phyloP scores from a whole-genome alignment of 192 early-diverging fungal genomes.

The Backusella sp. region DNA sequence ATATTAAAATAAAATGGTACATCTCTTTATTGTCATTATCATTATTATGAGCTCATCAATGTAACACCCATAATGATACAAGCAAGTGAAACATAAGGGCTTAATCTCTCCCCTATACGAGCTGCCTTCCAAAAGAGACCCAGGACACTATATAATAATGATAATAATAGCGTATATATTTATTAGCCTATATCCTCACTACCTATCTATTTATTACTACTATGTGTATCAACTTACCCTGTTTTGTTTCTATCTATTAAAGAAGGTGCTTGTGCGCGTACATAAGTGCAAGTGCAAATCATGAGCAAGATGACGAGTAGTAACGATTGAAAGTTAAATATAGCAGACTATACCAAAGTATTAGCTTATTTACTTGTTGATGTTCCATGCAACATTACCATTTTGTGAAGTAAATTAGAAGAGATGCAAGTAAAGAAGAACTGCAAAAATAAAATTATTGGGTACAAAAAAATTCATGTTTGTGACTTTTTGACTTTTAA shows the following conservation, averaged over 20 bases:
- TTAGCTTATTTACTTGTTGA: not conserved
- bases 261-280: constrained; percentile 85
- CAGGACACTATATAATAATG: constrained; percentile 47
- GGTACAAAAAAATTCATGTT: not conserved
- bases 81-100: constrained; percentile 91
- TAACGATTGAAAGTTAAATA: constrained; percentile 95
- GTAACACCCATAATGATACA: constrained; percentile 86
- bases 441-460: not conserved
- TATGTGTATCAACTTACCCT: constrained; percentile 46
- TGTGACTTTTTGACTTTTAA: not conserved
- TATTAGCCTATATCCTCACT: no score
- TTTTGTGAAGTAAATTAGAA: not conserved
- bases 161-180: no score
- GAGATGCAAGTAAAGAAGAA: not conserved
- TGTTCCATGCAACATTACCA: not conserved
- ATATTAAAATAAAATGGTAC: constrained; percentile 16
- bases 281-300: constrained; percentile 97
- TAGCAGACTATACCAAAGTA: constrained; percentile 69
- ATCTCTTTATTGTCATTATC: not conserved
- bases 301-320: constrained; percentile 87
- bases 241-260: constrained; percentile 87
- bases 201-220: no score
- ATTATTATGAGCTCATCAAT: constrained; percentile 45
- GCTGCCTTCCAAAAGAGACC: constrained; percentile 96
- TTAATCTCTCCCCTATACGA: constrained; percentile 91